Conservation (phyloP, 2,329 filamentous ascomycete genomes). For the Fusarium papillatum region DNA sequence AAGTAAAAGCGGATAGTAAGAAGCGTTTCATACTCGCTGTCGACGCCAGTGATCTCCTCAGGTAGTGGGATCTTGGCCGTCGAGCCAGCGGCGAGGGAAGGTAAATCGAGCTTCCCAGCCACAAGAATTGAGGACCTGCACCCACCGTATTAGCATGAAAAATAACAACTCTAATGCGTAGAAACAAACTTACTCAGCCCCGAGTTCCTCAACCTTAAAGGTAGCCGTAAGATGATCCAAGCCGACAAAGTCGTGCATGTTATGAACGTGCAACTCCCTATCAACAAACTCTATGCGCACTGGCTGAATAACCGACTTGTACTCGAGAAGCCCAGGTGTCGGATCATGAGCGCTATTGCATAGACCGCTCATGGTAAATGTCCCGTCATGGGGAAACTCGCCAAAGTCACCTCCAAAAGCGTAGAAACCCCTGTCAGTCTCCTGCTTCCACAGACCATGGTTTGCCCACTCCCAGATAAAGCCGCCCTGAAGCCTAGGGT, state of each 20-base stretch:
- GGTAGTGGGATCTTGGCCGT: neutral
- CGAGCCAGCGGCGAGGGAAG: neutral
- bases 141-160: neutral
- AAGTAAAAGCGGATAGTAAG: neutral
- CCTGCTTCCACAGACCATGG: conserved; percentile 48
- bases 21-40: neutral
- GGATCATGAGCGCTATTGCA: conserved; percentile 35
- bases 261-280: neutral
- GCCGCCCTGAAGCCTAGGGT: conserved; percentile 67
- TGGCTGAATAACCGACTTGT: neutral
- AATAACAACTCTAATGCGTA: rapidly evolving
- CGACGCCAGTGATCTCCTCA: rapidly evolving
- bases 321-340: neutral
- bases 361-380: conserved; percentile 70
- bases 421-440: neutral
- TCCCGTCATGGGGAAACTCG: conserved; percentile 70
- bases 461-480: conserved; percentile 76
- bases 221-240: neutral
- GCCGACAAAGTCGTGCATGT: neutral
- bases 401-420: conserved; percentile 74
- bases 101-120: neutral
- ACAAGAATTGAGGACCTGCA: neutral
- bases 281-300: neutral
- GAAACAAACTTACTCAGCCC: rapidly evolving
- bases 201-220: neutral